These are phyloP conservation scores for Tetrapisispora taiwanensis DNA, from an alignment of 805 yeast species.

Conservation along the genomic window DNA sequence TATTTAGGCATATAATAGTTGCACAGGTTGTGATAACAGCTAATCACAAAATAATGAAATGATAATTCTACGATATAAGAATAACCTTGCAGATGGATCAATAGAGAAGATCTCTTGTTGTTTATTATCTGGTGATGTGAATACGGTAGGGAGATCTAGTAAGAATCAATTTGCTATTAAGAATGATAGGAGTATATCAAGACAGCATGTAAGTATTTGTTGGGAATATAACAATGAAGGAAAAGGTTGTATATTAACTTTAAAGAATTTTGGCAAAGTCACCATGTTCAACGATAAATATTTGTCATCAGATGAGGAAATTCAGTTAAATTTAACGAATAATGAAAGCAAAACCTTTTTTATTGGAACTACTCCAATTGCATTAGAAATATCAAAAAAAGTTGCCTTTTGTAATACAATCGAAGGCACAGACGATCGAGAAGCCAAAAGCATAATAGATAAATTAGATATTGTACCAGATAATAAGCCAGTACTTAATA, in stretches of 20 bases:
- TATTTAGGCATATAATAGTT: too few relatives aligned
- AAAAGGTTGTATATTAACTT: neutral
- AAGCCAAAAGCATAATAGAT: neutral
- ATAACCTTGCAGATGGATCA: slow-evolving; percentile 15
- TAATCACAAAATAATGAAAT: slow-evolving; percentile 6
- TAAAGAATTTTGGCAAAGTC: slow-evolving; percentile 22
- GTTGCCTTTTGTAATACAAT: neutral
- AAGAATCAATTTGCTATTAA: slow-evolving; percentile 21
- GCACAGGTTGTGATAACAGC: too few relatives aligned
- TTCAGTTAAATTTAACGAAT: slow-evolving; percentile 4
- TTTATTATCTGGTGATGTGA: slow-evolving; percentile 7
- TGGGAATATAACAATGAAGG: slow-evolving; percentile 9
- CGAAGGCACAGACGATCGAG: neutral
- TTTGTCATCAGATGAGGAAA: slow-evolving; percentile 12
- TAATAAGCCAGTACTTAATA: neutral
- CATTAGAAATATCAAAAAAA: neutral
- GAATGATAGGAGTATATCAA: slow-evolving; percentile 28
- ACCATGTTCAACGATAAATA: slow-evolving; percentile 16
- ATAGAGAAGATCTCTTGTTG: slow-evolving; percentile 10
- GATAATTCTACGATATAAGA: slow-evolving; percentile 21
- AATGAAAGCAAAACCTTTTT: neutral
- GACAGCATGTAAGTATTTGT: slow-evolving; percentile 19
- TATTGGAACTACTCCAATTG: slow-evolving; percentile 20
- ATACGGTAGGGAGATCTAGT: slow-evolving; percentile 25
- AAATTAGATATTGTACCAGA: neutral